Evolutionary conservation across 768 basidiomycete species (phyloP), one percentile per base, ranked within the genome.

Genomic region (Amanita muscaria): DNA sequence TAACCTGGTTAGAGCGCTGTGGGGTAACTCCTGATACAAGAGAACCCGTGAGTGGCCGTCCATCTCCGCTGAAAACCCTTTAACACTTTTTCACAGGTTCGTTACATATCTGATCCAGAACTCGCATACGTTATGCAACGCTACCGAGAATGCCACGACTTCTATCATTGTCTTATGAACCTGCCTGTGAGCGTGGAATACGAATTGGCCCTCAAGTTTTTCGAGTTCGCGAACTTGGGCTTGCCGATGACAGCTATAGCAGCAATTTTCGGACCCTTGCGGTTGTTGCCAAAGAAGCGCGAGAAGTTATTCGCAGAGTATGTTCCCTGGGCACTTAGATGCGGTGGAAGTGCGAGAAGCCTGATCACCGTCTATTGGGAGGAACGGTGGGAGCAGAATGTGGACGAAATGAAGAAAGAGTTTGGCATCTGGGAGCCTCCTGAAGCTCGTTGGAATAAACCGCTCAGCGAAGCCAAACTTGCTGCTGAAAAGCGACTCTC

Each of bases 71-170:
- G 25, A 16, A 30, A 23, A 29, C n/a, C 18, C 25, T 21, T 21
- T 19, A 27, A 23, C 5, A 29, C 18, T n/a, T n/a, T 16, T 24
- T 10, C 44, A 19, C 55, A 97, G 93, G 93, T 96, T 5, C 88
- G 83, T 52, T 98, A 97, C 57, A 83, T 98, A 46, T 78, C 86
- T 57, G 90, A 97, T 56, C 91, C 92, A 2, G 93, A 96, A 56
- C 76, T 96, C 9, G 96, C 96, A 19, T 98, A 96, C 62, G 88
- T 98, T 44, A 90, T 99, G 86, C 89, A 93, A 53, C 83, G 94
- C 40, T 99, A 98, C 61, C 83, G 94, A 19, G 93, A 99, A 66
- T 94, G 87, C 51, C 96, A 99, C 64, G 94, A 99, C 65, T 84
- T 98, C 53, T 96, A 97, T 59, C 96, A 99, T 58, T 88, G 88